Conservation (phyloP, 2,329 filamentous ascomycete species). For the Nemania abortiva region DNA sequence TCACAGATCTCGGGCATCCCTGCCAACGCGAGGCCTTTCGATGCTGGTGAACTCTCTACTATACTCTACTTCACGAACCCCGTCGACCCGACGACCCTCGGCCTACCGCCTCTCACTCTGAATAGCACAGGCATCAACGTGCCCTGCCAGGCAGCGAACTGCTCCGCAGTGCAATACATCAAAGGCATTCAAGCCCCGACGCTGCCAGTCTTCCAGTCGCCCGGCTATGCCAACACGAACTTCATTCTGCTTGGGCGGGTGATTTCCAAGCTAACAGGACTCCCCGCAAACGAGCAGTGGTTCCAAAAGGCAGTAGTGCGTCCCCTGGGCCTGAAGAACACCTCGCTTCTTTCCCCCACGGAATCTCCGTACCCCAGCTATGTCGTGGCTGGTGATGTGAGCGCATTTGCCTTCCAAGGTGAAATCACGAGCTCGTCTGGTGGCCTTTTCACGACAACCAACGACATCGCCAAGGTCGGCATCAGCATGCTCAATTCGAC, state of each 20-base stretch:
- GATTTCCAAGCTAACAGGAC: constrained; percentile 41
- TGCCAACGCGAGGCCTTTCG: constrained; percentile 44
- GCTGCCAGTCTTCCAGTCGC: constrained; percentile 43
- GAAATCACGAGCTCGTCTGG: constrained; percentile 45
- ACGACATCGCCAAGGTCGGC: constrained; percentile 55
- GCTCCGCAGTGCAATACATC: constrained; percentile 43
- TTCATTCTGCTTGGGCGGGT: constrained; percentile 46
- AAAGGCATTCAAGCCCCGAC: constrained; percentile 45
- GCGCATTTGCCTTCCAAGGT: constrained; percentile 32
- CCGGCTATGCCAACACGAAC: constrained; percentile 46
- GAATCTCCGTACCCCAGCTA: constrained; percentile 35
- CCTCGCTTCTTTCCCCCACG: constrained; percentile 40
- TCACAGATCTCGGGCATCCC: constrained; percentile 50
- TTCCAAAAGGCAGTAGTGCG: constrained; percentile 42
- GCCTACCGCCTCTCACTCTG: constrained; percentile 32
- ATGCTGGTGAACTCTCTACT: constrained; percentile 31
- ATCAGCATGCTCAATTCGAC: constrained; percentile 54
- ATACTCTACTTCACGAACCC: constrained; percentile 27
- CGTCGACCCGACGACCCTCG: constrained; percentile 33
- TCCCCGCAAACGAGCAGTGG: constrained; percentile 37
- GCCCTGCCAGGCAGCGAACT: constrained; percentile 30
- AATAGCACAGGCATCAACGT: constrained; percentile 31
- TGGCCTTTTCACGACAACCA: constrained; percentile 52
- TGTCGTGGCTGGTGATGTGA: constrained; percentile 36
- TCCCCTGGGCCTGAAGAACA: constrained; percentile 41